Evolutionary conservation across 768 basidiomycete species (phyloP).

Genomic region (Clitopilus hobsonii): DNA sequence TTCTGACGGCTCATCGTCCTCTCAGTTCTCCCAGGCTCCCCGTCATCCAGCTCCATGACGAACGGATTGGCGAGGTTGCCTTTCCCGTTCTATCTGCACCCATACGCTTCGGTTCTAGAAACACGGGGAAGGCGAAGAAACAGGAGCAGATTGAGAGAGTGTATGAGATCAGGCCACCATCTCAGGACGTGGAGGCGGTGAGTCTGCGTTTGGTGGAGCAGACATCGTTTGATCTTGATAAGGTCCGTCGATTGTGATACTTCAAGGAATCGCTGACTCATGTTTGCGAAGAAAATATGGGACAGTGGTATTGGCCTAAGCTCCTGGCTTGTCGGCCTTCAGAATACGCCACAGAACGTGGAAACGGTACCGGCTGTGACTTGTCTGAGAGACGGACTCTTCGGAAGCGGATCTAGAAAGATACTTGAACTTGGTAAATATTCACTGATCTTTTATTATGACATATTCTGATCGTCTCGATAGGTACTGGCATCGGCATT

Average conservation of each 20-base stretch:
- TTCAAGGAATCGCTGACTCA: not conserved
- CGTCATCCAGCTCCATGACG: constrained; percentile 37
- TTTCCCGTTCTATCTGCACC: constrained; percentile 72
- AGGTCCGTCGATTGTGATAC: constrained; percentile 44
- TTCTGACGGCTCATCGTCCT: constrained; percentile 40
- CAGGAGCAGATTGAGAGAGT: constrained; percentile 66
- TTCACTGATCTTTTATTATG: not conserved
- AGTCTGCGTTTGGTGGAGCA: constrained; percentile 63
- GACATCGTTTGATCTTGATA: constrained; percentile 90
- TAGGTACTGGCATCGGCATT: constrained; percentile 85
- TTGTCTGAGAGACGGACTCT: constrained; percentile 30
- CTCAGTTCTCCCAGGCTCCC: constrained; percentile 17
- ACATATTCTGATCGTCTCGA: not conserved
- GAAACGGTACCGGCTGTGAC: constrained; percentile 6
- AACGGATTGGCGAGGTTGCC: constrained; percentile 36
- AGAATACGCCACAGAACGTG: constrained; percentile 12
- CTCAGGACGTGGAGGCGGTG: constrained; percentile 14
- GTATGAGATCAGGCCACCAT: constrained; percentile 33
- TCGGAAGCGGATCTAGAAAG: constrained; percentile 30
- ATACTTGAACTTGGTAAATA: constrained; percentile 70
- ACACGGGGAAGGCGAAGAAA: constrained; percentile 34
- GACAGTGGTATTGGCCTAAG: constrained; percentile 87
- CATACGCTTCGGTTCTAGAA: constrained; percentile 34
- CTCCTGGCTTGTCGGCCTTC: constrained; percentile 60
- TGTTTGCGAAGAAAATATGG: constrained; percentile 81